Base-by-base conservation (phyloP, 225 moss, liverwort and hornwort species). In the Sphagnum tenellum region DNA sequence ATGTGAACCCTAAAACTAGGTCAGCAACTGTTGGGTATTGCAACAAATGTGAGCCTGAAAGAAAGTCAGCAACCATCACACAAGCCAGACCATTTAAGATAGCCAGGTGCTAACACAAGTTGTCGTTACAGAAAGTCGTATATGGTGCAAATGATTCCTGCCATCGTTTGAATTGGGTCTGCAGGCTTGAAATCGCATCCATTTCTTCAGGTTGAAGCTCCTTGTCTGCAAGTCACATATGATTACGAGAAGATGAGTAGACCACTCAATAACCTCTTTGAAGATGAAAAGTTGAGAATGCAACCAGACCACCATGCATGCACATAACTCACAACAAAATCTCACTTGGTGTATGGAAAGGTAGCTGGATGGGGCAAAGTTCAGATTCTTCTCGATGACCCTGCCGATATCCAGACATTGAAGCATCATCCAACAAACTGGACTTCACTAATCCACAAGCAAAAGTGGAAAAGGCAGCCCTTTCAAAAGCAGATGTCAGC, bases 351-450 rank as follows among this genome's bases (percentile, higher is more conserved):
- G 73, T 12, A 51, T 70, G 12, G 66, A 84, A 84, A 48, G 84
- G 84, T 29, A 90, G 73, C 76, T 86, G 75, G 61, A 94, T 80
- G 50, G 91, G 89, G 76, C 91, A 89, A 49, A 87, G 72, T 56
- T 78, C 74, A 11, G 67, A 69, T 64, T 89, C 83, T 56, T 75
- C 69, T 66, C 67, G 49, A 57, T 64, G 56, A 13, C 66, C 47
- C 63, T 64, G 77, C 9, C 71, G 45, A 53, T n/a, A 48, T 49
- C 67, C 74, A 47, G 47, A 74, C 45, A 59, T 58, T 55, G 53
- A 69, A 62, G 56, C 62, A 60, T 69, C 70, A 29, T 29, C 29
- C 29, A 29, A 29, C 29, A 29, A 29, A 64, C 71, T 75, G 57
- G 61, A 59, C 60, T 66, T 64, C 63, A 58, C 59, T 54, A 52